phyloP scores from a whole-genome alignment of 148 eudicot species.

The Rhododendron ovatum region DNA sequence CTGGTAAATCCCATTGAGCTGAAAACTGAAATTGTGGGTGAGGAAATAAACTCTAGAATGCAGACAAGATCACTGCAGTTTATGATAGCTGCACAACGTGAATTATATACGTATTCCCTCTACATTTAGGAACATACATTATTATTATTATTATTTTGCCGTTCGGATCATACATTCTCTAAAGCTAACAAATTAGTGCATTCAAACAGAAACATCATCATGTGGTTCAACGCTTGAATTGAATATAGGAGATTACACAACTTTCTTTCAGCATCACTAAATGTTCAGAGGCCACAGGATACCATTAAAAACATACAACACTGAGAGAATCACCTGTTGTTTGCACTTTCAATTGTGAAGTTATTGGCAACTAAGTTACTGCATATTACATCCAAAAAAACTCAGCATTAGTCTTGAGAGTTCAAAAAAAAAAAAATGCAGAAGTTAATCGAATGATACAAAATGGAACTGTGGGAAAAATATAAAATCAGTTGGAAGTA shows the following conservation, averaged over 20 bases:
- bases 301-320: not conserved
- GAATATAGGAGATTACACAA: too few relatives aligned
- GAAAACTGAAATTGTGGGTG: not conserved
- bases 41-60: not conserved
- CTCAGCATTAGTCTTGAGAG: not conserved
- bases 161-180: not conserved
- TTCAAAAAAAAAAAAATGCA: not conserved
- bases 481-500: not conserved
- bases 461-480: not conserved
- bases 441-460: not conserved
- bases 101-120: not conserved
- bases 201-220: not conserved
- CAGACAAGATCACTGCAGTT: not conserved
- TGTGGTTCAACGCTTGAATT: too few relatives aligned
- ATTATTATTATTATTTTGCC: too few relatives aligned
- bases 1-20: not conserved
- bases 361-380: constrained; percentile 83
- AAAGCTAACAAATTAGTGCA: not conserved
- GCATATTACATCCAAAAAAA: constrained; percentile 23
- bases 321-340: constrained; percentile 45
- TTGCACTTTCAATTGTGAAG: constrained; percentile 47
- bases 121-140: not conserved
- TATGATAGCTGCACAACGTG: not conserved
- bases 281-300: too few relatives aligned
- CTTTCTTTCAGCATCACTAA: too few relatives aligned